Conservation (phyloP, 768 basidiomycete species). For the Nidularia sp. region DNA sequence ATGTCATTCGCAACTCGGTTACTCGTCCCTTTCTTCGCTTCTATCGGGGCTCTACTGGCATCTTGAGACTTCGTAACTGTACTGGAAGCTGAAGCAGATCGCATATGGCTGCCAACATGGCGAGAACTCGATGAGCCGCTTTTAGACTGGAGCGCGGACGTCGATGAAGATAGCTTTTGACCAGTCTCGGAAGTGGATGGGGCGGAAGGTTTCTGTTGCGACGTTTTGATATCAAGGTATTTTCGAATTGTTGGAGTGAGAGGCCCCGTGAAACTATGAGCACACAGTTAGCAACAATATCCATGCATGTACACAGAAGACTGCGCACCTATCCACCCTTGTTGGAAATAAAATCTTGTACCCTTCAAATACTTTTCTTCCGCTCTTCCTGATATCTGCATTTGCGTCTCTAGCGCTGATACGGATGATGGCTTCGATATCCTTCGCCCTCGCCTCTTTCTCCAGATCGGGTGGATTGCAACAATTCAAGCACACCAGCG, state of each 20-base stretch:
- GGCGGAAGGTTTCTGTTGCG: background rate
- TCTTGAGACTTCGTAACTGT: constrained; percentile 4
- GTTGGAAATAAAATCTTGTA: constrained; percentile 69
- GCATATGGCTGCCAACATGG: background rate
- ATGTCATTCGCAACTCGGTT: constrained; percentile 1
- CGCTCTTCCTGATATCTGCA: constrained; percentile 68
- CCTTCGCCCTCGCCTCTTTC: constrained; percentile 57
- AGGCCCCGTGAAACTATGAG: constrained; percentile 62
- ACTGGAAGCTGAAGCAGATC: background rate
- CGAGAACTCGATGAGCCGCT: background rate
- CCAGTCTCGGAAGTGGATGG: too few relatives aligned
- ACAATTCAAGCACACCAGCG: constrained; percentile 63
- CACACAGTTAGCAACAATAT: background rate
- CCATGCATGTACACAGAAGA: background rate
- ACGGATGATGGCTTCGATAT: constrained; percentile 70
- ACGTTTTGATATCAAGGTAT: constrained; percentile 55
- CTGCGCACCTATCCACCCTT: constrained; percentile 57
- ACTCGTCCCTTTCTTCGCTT: constrained; percentile 1
- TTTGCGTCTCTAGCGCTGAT: constrained; percentile 67
- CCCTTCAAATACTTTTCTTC: constrained; percentile 69
- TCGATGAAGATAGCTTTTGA: too few relatives aligned
- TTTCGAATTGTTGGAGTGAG: constrained; percentile 75
- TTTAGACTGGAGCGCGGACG: too few relatives aligned
- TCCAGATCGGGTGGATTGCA: constrained; percentile 80
- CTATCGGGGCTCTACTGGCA: too few relatives aligned